Percentiles rank a stretch among this genome's conserved stretches.
phyloP scores from a whole-genome alignment of 2,329 filamentous ascomycete genomes.

The Aspergillus ochraceoroseus region DNA sequence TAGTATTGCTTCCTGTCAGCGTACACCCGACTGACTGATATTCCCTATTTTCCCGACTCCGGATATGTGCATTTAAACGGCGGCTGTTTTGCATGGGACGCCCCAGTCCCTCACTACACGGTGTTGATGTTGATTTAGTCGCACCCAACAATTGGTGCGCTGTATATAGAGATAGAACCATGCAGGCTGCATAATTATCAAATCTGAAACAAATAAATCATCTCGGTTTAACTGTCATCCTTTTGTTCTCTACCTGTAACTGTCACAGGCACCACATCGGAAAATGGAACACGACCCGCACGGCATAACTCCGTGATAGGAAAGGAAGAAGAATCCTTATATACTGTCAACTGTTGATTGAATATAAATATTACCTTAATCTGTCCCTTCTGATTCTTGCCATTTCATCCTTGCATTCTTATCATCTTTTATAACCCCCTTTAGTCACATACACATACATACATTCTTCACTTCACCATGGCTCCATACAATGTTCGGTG shows the following conservation, averaged over 20 bases:
- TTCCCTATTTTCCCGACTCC: conserved; percentile 7
- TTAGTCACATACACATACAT: too few relatives aligned
- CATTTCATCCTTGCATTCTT: too few relatives aligned
- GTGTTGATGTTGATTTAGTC: conserved; percentile 5
- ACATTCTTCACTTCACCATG: too few relatives aligned
- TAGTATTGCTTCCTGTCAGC: too few relatives aligned
- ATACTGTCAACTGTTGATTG: too few relatives aligned
- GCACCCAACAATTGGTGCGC: conserved; percentile 2
- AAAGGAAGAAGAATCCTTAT: conserved; percentile 5
- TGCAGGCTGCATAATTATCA: not conserved
- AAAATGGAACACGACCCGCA: conserved; percentile 23
- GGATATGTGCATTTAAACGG: conserved; percentile 19
- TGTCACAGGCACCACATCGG: too few relatives aligned
- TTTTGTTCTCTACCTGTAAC: too few relatives aligned
- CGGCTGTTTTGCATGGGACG: conserved; percentile 18
- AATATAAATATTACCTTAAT: conserved; percentile 9
- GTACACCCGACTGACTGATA: conserved; percentile 4
- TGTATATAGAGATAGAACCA: conserved; percentile 10
- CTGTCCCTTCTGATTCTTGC: too few relatives aligned
- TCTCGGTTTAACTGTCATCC: too few relatives aligned
- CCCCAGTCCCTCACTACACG: conserved; percentile 2
- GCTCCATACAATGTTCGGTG: conserved; percentile 38
- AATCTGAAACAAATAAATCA: not conserved
- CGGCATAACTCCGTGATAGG: conserved; percentile 22
- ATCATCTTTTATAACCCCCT: too few relatives aligned